Conservation (phyloP, 768 basidiomycete species). For the Trametes cinnabarina region DNA sequence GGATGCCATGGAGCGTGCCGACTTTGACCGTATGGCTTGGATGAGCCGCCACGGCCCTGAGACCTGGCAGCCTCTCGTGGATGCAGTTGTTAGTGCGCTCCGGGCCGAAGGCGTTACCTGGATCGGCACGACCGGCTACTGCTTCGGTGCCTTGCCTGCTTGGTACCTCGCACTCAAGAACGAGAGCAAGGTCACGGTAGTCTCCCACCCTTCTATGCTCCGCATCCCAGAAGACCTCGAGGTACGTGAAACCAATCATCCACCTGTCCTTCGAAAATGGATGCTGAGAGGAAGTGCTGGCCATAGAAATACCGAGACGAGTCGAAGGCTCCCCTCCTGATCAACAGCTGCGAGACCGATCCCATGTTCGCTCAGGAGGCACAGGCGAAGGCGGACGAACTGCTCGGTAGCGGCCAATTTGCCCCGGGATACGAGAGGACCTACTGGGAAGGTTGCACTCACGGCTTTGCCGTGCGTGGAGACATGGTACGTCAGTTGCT, state of each 20-base stretch:
- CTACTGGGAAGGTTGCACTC: constrained; percentile 30
- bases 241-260: constrained; percentile 19
- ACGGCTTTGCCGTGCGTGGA: constrained; percentile 42
- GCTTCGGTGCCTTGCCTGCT: constrained; percentile 44
- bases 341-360: constrained; percentile 41
- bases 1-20: constrained; percentile 7
- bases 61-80: constrained; percentile 34
- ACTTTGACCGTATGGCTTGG: constrained; percentile 36
- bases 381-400: constrained; percentile 35
- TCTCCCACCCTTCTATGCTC: constrained; percentile 49
- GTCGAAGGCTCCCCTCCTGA: constrained; percentile 41
- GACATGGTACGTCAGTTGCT: constrained; percentile 23
- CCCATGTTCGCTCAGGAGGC: constrained; percentile 32
- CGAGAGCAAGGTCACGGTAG: constrained; percentile 37
- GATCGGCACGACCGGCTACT: constrained; percentile 43
- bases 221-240: constrained; percentile 39
- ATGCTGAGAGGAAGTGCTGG: neutral
- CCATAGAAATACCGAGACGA: constrained; percentile 33
- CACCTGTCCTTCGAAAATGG: neutral
- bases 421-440: constrained; percentile 37
- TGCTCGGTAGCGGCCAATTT: constrained; percentile 38
- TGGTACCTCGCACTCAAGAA: constrained; percentile 46
- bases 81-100: constrained; percentile 38
- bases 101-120: constrained; percentile 37
- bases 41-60: constrained; percentile 32